phyloP scores from a whole-genome alignment of 75 land plant species.

The Cryptomeria japonica region DNA sequence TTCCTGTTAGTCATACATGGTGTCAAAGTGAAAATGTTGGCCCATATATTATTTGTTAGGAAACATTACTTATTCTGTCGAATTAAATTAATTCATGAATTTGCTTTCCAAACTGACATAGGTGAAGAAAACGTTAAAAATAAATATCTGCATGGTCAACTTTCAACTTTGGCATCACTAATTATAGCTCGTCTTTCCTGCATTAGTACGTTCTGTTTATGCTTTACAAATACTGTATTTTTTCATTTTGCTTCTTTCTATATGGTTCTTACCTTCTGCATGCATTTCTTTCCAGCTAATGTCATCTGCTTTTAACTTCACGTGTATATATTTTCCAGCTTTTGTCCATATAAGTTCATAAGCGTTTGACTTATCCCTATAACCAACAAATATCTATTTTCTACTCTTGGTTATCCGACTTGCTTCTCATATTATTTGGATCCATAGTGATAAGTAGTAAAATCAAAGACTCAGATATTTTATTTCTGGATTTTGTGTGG shows the following conservation, averaged over 20 bases:
- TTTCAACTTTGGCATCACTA: neutral
- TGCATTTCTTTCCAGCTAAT: neutral
- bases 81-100: neutral
- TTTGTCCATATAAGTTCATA: neutral
- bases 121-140: neutral
- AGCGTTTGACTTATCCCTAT: too few relatives aligned
- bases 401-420: too few relatives aligned
- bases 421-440: too few relatives aligned
- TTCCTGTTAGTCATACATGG: too few relatives aligned
- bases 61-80: neutral
- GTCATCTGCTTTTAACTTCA: neutral
- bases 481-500: too few relatives aligned
- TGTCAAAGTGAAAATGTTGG: too few relatives aligned
- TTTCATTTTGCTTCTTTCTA: neutral
- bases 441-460: too few relatives aligned
- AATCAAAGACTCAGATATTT: too few relatives aligned
- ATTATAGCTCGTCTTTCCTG: neutral
- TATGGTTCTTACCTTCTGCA: neutral
- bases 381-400: too few relatives aligned
- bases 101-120: neutral
- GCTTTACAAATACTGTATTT: neutral
- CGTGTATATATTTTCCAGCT: neutral
- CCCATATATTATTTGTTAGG: neutral
- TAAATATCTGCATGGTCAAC: neutral
- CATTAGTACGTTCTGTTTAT: neutral